Evolutionary conservation across 75 land plant species (phyloP).

Genomic region (Isoetes taiwanensis): DNA sequence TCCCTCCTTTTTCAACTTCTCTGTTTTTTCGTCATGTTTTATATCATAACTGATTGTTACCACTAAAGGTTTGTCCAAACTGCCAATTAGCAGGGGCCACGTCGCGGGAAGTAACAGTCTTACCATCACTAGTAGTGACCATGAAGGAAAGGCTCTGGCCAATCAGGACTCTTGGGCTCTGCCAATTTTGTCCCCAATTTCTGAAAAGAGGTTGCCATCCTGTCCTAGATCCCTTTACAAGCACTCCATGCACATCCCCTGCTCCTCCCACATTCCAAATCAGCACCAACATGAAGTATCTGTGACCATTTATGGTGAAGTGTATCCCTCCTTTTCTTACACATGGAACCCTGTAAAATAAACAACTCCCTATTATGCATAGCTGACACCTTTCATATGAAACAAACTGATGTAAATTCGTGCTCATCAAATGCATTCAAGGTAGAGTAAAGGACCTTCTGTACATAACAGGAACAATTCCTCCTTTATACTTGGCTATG

Average conservation of each 20-base stretch:
- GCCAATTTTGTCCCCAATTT: slow-evolving; percentile 8
- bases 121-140: not conserved
- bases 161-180: not conserved
- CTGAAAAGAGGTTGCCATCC: slow-evolving; percentile 2
- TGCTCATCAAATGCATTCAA: too few relatives aligned
- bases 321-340: not conserved
- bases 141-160: slow-evolving; percentile 1
- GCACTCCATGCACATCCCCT: slow-evolving; percentile 3
- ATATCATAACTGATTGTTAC: too few relatives aligned
- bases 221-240: not conserved
- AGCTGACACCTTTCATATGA: too few relatives aligned
- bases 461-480: not conserved
- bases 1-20: too few relatives aligned
- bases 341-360: slow-evolving; percentile 5
- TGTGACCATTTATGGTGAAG: not conserved
- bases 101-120: not conserved
- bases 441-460: too few relatives aligned
- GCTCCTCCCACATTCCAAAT: slow-evolving; percentile 6
- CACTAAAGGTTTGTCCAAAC: slow-evolving; percentile 8
- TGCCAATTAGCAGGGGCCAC: not conserved
- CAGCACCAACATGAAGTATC: slow-evolving; percentile 8
- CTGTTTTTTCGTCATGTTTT: too few relatives aligned
- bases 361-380: too few relatives aligned
- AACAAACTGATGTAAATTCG: not conserved
- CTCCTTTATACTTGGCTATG: slow-evolving; percentile 1